Evolutionary conservation across 163 green algal species (phyloP), one percentile per base, ranked within the genome.

Genomic region (Chlamydomonas reinhardtii): DNA sequence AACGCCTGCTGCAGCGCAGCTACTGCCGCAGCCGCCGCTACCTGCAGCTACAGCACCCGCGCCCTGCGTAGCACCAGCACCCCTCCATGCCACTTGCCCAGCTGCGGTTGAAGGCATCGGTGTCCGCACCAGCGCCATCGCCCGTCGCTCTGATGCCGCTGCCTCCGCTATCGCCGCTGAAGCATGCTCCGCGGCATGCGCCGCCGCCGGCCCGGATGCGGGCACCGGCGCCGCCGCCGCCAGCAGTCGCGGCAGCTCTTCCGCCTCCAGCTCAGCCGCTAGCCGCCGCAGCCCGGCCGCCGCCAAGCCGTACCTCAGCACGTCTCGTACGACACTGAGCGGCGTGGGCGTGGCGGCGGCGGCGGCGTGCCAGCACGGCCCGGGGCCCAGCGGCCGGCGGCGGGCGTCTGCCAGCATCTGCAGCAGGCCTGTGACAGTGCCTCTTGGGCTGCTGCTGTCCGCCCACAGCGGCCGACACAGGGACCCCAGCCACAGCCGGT

Each of bases 391-490:
- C 48, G 48, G 9, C 12, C 48, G 48, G 29, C 15, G 31, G 25
- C 66, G 52, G 2, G 39, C 32, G 34, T 62, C 24, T 0, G 70
- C 25, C 6, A 86, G 73, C 9, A 86, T 9, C 12, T 72, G 48
- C 56, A 86, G 70, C 0, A 86, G 80, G 5, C 80, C 70, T 3
- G 29, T 52, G 8, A 86, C 56, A 8, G 80, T 86, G 11, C 80
- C 80, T 3, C 68, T 32, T 0, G 70, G 16, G 1, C 27, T 86
- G 70, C 80, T 59, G 35, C 52, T 64, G 15, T 80, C 22, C 17
- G 80, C 80, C 80, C 80, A 79, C 25, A 86, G 35, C 5, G n/a
- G 24, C 25, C 43, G 65, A 20, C 77, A 84, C 9, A 66, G 39
- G 25, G 66, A 25, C n/a, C n/a, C 15, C 19, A 69, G 32, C 77